These are phyloP conservation scores for Rhamnella rubrinervis DNA, from an alignment of 331 rosid genomes.

Conservation along the genomic window DNA sequence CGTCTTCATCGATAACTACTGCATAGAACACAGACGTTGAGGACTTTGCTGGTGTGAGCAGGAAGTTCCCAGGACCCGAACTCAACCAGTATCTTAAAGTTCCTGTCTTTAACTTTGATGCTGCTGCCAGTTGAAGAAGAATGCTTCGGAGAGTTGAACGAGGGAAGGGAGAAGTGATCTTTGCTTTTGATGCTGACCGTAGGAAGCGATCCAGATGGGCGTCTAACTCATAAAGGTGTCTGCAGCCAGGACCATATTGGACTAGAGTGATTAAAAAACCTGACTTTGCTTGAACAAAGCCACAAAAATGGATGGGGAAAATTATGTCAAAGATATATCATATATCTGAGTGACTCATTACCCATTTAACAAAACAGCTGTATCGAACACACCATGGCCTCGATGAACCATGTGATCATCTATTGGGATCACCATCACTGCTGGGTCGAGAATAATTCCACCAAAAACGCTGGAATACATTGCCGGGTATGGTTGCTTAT, in stretches of 20 bases:
- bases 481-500: conserved; percentile 73
- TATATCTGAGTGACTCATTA: conserved; percentile 15
- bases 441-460: conserved; percentile 87
- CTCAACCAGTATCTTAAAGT: conserved; percentile 74
- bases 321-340: background rate
- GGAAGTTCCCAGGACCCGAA: conserved; percentile 86
- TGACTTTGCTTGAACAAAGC: background rate
- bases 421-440: conserved; percentile 75
- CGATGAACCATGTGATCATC: conserved; percentile 94
- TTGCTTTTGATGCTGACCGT: conserved; percentile 75
- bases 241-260: conserved; percentile 19
- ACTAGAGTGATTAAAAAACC: background rate
- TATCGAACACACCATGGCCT: conserved; percentile 87
- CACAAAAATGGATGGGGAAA: background rate
- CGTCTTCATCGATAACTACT: conserved; percentile 59
- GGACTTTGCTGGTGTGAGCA: conserved; percentile 56
- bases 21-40: conserved; percentile 80
- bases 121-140: conserved; percentile 69
- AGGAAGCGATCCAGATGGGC: conserved; percentile 80
- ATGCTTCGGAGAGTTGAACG: conserved; percentile 63
- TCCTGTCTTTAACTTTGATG: conserved; percentile 65
- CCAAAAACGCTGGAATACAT: conserved; percentile 85
- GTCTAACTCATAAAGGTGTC: conserved; percentile 80
- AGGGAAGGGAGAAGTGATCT: conserved; percentile 58
- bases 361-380: conserved; percentile 64